Base-by-base conservation (phyloP, 2,329 filamentous ascomycete species). In the Colletotrichum somersetense region DNA sequence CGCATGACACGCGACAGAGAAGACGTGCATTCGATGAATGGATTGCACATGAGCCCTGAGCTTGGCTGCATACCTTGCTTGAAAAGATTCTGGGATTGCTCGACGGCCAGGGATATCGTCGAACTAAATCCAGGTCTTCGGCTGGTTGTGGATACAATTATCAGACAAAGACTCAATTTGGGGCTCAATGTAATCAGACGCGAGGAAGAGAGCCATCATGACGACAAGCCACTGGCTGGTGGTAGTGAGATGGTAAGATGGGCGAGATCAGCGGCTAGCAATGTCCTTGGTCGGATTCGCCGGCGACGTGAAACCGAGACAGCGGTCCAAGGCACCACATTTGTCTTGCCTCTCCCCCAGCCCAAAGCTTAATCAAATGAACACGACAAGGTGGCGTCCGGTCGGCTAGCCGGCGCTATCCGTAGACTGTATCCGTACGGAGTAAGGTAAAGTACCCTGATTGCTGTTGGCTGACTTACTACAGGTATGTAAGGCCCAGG, bases 351-450 rank as follows among this genome's bases (percentile, higher is more conserved):
- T 26, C 26, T 26, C 26, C 26, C 58, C 56, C 18, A 35, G 58
- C 5, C 30, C 1, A 33, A 46, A 67, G 65, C 65, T 71, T 67
- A 67, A 67, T 61, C 11, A 59, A 44, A 68, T 26, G 26, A 26
- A 26, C 26, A 26, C 26, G 26, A 26, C 62, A 38, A 65, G 46
- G 26, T 26, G 26, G 26, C 26, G 26, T 26, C 26, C 26, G 26
- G 26, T 26, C 26, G 26, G 26, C 42, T 61, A 48, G 56, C 57
- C 26, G 38, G 40, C 30, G 42, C 50, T 59, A 46, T 56, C 38
- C 35, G 56, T 44, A 14, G 23, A 26, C 42, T 6, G 5, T 44
- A 26, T n/a, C n/a, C n/a, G n/a, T 26, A 26, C 26, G 26, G 26
- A 26, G 26, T 26, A 26, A 26, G 26, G 26, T 26, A 26, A 26